These are phyloP conservation scores for Calendula officinalis DNA, from an alignment of 129 eudicot genomes.

Conservation along the genomic window DNA sequence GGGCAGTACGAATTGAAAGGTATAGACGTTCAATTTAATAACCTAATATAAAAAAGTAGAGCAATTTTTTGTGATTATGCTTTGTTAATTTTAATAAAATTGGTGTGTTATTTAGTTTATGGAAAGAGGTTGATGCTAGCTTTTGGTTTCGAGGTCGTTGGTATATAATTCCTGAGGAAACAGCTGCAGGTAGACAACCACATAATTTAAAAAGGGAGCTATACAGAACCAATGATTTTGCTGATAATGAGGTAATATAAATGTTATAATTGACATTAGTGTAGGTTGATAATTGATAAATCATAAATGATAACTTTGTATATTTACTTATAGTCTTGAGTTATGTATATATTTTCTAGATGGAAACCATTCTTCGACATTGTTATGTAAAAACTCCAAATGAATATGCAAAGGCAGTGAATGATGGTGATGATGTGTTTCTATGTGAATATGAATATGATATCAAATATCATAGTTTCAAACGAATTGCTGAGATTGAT, in stretches of 20 bases:
- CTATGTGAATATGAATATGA: conserved; percentile 94
- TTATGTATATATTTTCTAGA: conserved; percentile 35
- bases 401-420: conserved; percentile 65
- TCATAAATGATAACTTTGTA: not conserved
- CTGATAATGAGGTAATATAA: conserved; percentile 76
- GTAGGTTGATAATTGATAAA: conserved; percentile 6
- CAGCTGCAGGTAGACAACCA: conserved; percentile 81
- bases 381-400: conserved; percentile 78
- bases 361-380: conserved; percentile 87
- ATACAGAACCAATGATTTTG: conserved; percentile 81
- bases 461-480: conserved; percentile 74
- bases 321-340: not conserved
- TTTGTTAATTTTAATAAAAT: not conserved
- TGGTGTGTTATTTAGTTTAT: conserved; percentile 41
- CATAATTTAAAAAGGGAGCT: conserved; percentile 94
- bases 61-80: not conserved
- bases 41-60: not conserved
- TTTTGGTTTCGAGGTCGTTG: conserved; percentile 82
- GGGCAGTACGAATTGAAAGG: conserved; percentile 91
- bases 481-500: conserved; percentile 77
- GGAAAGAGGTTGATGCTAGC: conserved; percentile 91
- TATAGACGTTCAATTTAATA: conserved; percentile 12
- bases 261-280: conserved; percentile 1
- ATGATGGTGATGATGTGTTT: conserved; percentile 95
- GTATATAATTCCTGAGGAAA: conserved; percentile 97